Base-by-base conservation (phyloP, 2,329 filamentous ascomycete genomes). In the Aspergillus pseudotamarii region DNA sequence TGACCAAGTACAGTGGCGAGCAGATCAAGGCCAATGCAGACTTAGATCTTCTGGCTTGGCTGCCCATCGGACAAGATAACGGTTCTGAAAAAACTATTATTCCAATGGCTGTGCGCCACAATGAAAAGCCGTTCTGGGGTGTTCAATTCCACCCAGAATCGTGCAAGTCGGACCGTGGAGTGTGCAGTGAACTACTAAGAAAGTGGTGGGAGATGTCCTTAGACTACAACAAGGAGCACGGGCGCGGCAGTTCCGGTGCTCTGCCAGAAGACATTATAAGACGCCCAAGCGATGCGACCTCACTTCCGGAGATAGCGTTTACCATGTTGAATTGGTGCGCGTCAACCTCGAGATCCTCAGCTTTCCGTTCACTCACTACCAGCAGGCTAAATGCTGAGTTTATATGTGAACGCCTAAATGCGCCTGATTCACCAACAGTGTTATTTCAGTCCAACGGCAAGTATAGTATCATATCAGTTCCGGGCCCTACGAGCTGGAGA, bases 131-230 rank as follows among this genome's bases (percentile, higher is more conserved):
- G 0, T 91, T 94, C 66, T 96, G 91, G 89, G 94, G 91, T 0
- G 83, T 97, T 21, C 94, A 97, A 73, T 97, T 95, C 71, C 93
- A 97, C 72, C 93, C 93, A 0, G 93, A 97, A 76, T 96, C 92
- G 0, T 96, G 93, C 75, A 96, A 93, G 4, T 91, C 92, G 45
- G 79, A 82, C 4, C 84, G 65, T 14, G 59, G 85, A 64, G 89
- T 91, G 1, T 81, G 79, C 64, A 85, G 84, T 23, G 79, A 81
- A 16, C 82, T 96, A 30, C 82, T 96, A 41, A 77, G 77, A 57
- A 92, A 91, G 71, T 97, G 93, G 92, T 95, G 93, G 84, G 73
- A 76, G 5, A 82, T 87, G 72, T 88, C 89, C 1, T 78, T 83
- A 60, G 74, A 77, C 48, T 93, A 90, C 87, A 91, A 89, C 56